phyloP scores from a whole-genome alignment of 2,329 filamentous ascomycete genomes.

The Hypocreales sp. region DNA sequence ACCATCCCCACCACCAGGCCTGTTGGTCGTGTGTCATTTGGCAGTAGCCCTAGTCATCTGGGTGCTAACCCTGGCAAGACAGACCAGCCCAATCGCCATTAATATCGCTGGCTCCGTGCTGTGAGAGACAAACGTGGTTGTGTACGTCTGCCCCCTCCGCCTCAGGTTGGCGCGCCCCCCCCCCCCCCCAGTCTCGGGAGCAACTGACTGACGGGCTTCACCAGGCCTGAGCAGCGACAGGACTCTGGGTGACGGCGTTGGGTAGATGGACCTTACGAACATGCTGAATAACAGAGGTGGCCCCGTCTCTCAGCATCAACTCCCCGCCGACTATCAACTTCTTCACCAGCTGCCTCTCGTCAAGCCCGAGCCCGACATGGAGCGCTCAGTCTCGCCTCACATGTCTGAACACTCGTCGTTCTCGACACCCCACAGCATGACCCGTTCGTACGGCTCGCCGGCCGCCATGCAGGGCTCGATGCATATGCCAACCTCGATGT shows the following conservation, averaged over 20 bases:
- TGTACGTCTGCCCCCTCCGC: slow-evolving; percentile 1
- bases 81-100: slow-evolving; percentile 1
- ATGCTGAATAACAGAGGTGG: slow-evolving; percentile 34
- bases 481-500: slow-evolving; percentile 27
- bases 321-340: slow-evolving; percentile 16
- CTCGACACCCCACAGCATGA: slow-evolving; percentile 30
- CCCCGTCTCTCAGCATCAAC: slow-evolving; percentile 16
- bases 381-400: slow-evolving; percentile 41
- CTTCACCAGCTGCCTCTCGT: slow-evolving; percentile 15
- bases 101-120: slow-evolving; percentile 6
- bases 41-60: background rate
- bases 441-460: slow-evolving; percentile 37
- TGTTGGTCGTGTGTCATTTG: slow-evolving; percentile 1
- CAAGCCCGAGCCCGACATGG: slow-evolving; percentile 25
- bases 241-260: slow-evolving; percentile 27
- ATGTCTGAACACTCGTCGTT: slow-evolving; percentile 44
- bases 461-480: slow-evolving; percentile 34
- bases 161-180: background rate
- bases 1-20: background rate
- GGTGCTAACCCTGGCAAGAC: background rate
- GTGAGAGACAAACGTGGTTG: slow-evolving; percentile 8
- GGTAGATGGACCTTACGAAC: slow-evolving; percentile 35
- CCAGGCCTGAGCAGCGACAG: slow-evolving; percentile 20
- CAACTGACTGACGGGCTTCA: slow-evolving; percentile 4
- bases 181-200: background rate